Percentiles rank a stretch among this genome's conserved stretches.
Evolutionary conservation across 192 early-diverging fungal genomes (phyloP).

Genomic region (Backusella sp.): DNA sequence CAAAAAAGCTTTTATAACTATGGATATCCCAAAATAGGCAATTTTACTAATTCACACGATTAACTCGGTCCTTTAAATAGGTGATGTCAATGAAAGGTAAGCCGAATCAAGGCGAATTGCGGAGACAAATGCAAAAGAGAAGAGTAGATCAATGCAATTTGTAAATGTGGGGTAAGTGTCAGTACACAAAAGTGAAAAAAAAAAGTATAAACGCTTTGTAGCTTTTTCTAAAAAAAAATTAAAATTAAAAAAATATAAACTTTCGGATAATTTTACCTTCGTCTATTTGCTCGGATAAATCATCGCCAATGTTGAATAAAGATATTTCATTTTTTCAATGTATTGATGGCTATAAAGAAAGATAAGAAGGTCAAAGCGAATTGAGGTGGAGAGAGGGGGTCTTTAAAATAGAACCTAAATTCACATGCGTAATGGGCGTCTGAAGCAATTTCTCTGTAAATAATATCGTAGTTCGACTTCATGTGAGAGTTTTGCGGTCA

Average conservation of each 20-base stretch:
- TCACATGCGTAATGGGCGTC: background rate
- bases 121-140: background rate
- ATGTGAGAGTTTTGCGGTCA: background rate
- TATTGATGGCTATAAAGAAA: background rate
- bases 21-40: background rate
- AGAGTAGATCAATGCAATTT: background rate
- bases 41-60: background rate
- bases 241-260: background rate
- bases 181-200: background rate
- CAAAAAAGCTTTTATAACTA: slow-evolving; percentile 4
- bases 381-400: background rate
- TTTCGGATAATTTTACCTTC: background rate
- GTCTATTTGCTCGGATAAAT: background rate
- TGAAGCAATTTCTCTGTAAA: background rate
- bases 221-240: background rate
- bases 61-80: background rate
- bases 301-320: background rate
- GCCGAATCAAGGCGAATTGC: slow-evolving; percentile 19
- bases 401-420: background rate
- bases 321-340: background rate
- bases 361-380: background rate
- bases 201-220: background rate
- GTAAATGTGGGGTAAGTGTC: slow-evolving; percentile 8
- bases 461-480: background rate
- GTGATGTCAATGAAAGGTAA: background rate